Evolutionary conservation across 176 grass and related monocot genomes (phyloP).

Genomic region (Ensete ventricosum): DNA sequence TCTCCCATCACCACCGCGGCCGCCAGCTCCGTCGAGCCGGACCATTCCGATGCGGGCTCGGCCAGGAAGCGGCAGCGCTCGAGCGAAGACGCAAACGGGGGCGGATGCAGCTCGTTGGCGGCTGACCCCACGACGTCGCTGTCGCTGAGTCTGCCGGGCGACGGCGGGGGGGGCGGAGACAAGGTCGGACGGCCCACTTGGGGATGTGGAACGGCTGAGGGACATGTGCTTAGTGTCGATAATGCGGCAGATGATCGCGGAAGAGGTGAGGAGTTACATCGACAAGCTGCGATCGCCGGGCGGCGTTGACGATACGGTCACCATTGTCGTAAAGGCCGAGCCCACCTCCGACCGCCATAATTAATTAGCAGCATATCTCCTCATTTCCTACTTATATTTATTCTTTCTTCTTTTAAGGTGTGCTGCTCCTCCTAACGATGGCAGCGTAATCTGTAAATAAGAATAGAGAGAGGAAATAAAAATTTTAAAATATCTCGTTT

Average conservation of each 20-base stretch:
- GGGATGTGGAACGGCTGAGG: constrained; percentile 29
- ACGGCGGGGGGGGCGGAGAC: background rate
- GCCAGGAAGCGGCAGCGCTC: constrained; percentile 22
- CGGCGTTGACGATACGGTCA: constrained; percentile 12
- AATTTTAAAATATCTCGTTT: no score
- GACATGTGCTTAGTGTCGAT: constrained; percentile 12
- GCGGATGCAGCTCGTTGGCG: background rate
- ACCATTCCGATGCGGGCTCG: background rate
- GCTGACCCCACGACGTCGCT: constrained; percentile 49
- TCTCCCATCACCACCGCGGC: constrained; percentile 19
- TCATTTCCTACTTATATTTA: no score
- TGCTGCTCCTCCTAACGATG: no score
- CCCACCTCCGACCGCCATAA: background rate
- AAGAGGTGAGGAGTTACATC: constrained; percentile 64
- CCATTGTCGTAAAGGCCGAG: background rate
- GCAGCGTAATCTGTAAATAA: no score
- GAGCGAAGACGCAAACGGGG: background rate
- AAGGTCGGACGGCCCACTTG: constrained; percentile 22
- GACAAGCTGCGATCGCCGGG: constrained; percentile 8
- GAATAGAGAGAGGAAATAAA: no score
- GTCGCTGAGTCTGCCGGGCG: constrained; percentile 46
- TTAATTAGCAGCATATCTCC: background rate
- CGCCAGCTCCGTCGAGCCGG: background rate
- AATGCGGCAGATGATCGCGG: constrained; percentile 42
- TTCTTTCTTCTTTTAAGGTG: no score